phyloP scores from a whole-genome alignment of 768 basidiomycete species.

The Imleria badia region DNA sequence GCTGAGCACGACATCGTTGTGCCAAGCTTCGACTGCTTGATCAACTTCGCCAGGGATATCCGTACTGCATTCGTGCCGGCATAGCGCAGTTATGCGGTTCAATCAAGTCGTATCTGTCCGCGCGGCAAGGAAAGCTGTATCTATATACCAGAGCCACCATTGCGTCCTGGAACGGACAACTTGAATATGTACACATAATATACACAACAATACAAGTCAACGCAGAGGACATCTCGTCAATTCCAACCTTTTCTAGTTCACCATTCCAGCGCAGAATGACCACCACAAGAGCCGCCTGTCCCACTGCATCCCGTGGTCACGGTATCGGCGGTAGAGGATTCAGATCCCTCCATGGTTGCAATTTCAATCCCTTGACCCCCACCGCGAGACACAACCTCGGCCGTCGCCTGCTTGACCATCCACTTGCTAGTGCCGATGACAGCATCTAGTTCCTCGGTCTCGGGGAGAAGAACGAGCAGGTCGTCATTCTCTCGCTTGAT shows the following conservation, averaged over 20 bases:
- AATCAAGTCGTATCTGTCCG: not conserved
- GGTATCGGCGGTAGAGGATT: not conserved
- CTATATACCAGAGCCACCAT: no score
- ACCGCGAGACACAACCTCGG: constrained; percentile 35
- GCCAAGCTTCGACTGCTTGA: no score
- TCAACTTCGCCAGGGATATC: not conserved
- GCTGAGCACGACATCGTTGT: not conserved
- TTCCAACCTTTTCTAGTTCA: not conserved
- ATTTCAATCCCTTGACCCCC: constrained; percentile 37
- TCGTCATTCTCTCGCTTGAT: constrained; percentile 45
- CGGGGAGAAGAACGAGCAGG: constrained; percentile 54
- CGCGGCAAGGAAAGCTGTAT: not conserved
- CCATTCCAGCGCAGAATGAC: constrained; percentile 5
- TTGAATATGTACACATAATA: not conserved
- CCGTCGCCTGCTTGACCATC: constrained; percentile 56
- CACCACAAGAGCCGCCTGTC: not conserved
- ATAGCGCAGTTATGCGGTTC: not conserved
- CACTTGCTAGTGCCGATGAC: constrained; percentile 66
- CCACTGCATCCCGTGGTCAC: not conserved
- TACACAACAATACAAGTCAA: not conserved
- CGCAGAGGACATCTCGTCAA: not conserved
- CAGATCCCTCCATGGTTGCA: constrained; percentile 23
- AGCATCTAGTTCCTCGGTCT: constrained; percentile 50
- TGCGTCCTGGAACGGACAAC: not conserved
- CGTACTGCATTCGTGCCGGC: not conserved